These are phyloP conservation scores for Ophiostoma sp. DNA, from an alignment of 2,329 filamentous ascomycete genomes.

Conservation along the genomic window DNA sequence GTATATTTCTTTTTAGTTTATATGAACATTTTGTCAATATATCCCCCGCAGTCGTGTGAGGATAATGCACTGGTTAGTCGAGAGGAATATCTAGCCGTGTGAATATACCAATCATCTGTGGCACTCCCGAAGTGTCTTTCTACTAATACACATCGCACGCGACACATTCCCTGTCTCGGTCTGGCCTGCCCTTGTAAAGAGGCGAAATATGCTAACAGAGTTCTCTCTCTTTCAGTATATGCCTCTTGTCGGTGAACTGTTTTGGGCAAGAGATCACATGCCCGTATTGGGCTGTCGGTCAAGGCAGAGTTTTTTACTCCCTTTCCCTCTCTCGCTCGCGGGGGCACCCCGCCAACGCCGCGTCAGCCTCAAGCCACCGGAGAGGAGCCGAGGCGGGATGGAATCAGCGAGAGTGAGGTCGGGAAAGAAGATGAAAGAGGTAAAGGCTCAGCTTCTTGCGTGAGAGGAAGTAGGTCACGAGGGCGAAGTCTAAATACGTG, in stretches of 20 bases:
- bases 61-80: too few species aligned
- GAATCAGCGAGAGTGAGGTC: neutral
- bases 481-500: neutral
- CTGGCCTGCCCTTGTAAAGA: neutral
- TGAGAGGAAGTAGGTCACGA: neutral
- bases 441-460: neutral
- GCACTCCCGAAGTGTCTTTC: neutral
- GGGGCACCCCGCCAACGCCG: neutral
- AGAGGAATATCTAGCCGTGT: neutral
- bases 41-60: too few species aligned
- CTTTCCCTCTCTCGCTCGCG: neutral
- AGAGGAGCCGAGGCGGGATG: neutral
- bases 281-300: conserved; percentile 25
- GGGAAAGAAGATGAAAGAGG: neutral
- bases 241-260: conserved; percentile 21
- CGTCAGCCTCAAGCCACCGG: neutral
- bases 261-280: conserved; percentile 31
- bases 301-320: neutral
- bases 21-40: neutral
- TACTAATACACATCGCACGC: neutral
- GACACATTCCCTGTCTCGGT: conserved; percentile 2
- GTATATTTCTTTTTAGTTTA: neutral
- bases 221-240: neutral
- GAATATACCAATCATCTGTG: neutral
- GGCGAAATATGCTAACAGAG: neutral